Conservation (phyloP, 192 early-diverging fungal species). For the Phlyctochytrium planicorne region DNA sequence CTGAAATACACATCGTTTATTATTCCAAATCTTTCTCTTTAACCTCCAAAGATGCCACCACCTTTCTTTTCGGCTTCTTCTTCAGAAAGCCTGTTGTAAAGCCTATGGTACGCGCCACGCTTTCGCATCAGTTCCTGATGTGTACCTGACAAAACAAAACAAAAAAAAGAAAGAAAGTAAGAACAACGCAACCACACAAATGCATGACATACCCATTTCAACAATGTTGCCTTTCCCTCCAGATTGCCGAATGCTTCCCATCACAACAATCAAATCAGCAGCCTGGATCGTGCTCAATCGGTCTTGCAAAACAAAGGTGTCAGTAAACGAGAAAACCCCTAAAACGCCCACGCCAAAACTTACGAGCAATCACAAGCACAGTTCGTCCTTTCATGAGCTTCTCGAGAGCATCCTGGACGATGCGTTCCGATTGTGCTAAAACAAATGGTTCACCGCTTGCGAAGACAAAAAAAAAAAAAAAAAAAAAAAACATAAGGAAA, state of each 20-base stretch:
- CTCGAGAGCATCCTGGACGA: slow-evolving; percentile 53
- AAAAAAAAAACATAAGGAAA: slow-evolving; percentile 7
- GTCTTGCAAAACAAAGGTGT: slow-evolving; percentile 30
- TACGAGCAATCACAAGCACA: slow-evolving; percentile 82
- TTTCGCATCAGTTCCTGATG: slow-evolving; percentile 12
- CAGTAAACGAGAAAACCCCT: neutral
- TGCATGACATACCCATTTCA: slow-evolving; percentile 23
- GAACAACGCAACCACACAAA: neutral
- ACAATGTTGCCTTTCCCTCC: slow-evolving; percentile 23
- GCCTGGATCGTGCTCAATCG: slow-evolving; percentile 86
- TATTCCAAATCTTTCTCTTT: too few species aligned
- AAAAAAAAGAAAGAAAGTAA: neutral
- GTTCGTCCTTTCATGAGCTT: slow-evolving; percentile 59
- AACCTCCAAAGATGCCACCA: too few species aligned
- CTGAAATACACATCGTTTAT: too few species aligned
- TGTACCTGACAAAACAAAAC: slow-evolving; percentile 4
- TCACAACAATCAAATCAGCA: slow-evolving; percentile 82
- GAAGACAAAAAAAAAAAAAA: slow-evolving; percentile 6
- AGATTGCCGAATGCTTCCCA: slow-evolving; percentile 30
- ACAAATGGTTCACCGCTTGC: neutral
- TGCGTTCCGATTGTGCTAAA: slow-evolving; percentile 42
- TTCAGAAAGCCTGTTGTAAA: slow-evolving; percentile 17
- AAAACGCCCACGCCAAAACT: neutral
- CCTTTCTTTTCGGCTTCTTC: neutral
- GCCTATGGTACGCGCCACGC: slow-evolving; percentile 19